A percentile compares a stretch with the other conserved stretches of the same genome.
These are phyloP conservation scores for Nakataea oryzae DNA, from an alignment of 2,329 filamentous ascomycete species.

Conservation along the genomic window DNA sequence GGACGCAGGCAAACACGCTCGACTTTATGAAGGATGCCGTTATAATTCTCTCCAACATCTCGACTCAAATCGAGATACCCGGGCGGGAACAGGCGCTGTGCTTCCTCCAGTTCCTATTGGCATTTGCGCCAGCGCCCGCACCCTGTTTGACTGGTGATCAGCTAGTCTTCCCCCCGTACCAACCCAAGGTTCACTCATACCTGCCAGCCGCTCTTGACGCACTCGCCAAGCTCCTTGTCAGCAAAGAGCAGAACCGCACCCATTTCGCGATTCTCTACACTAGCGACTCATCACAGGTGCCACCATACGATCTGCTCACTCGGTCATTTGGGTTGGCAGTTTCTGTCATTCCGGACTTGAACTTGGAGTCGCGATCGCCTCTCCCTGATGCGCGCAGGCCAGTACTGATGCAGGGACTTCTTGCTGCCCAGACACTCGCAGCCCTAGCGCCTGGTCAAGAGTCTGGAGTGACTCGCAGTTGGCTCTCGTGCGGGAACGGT, in stretches of 20 bases:
- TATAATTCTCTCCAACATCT: conserved; percentile 80
- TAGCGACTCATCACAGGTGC: conserved; percentile 52
- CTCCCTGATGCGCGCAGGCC: conserved; percentile 78
- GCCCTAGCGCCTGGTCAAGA: conserved; percentile 58
- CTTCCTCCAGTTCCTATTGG: conserved; percentile 77
- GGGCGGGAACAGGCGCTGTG: conserved; percentile 80
- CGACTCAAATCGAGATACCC: conserved; percentile 69
- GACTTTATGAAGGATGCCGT: conserved; percentile 97
- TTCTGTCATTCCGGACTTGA: conserved; percentile 67
- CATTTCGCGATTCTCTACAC: conserved; percentile 77
- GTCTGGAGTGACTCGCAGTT: conserved; percentile 59
- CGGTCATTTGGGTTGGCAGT: conserved; percentile 80
- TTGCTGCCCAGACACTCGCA: conserved; percentile 81
- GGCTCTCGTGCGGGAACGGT: conserved; percentile 75
- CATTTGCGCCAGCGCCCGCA: conserved; percentile 73
- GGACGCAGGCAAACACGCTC: conserved; percentile 72
- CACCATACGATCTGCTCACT: conserved; percentile 72
- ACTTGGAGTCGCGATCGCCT: conserved; percentile 41
- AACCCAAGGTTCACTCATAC: conserved; percentile 74
- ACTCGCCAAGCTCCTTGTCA: conserved; percentile 80
- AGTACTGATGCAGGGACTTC: conserved; percentile 80
- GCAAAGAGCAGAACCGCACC: conserved; percentile 85
- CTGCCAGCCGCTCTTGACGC: conserved; percentile 83
- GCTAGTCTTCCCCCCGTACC: conserved; percentile 71
- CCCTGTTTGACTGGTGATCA: conserved; percentile 47